Conservation (phyloP, 129 eudicot genomes). For the Artemisia tridentata region DNA sequence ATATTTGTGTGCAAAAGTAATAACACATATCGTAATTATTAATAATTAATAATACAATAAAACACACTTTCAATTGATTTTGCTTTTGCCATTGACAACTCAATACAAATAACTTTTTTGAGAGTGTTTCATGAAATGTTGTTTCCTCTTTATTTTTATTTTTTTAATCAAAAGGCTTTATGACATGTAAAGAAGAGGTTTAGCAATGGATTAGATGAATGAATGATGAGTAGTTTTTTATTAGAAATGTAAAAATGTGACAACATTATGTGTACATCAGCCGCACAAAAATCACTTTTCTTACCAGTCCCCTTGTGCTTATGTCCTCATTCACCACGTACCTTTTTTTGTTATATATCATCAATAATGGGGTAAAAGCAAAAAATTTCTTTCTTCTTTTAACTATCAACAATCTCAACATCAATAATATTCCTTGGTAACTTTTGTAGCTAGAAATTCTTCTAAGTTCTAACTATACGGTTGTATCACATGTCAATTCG, state of each 20-base stretch:
- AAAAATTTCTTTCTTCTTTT: neutral
- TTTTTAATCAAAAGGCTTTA: neutral
- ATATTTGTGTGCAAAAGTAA: too few species aligned
- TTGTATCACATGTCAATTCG: too few species aligned
- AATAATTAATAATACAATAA: too few species aligned
- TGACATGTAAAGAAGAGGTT: conserved; percentile 21
- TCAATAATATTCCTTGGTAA: too few species aligned
- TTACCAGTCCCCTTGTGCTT: conserved; percentile 19
- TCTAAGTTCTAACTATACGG: too few species aligned
- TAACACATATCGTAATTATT: too few species aligned
- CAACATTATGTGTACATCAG: conserved; percentile 25
- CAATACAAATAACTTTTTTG: too few species aligned
- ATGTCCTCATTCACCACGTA: conserved; percentile 21
- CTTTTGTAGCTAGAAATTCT: too few species aligned
- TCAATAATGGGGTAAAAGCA: neutral
- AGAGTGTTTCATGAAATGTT: too few species aligned
- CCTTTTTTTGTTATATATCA: conserved; percentile 18
- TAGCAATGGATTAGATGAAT: neutral
- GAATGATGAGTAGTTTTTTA: neutral
- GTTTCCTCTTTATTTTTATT: too few species aligned
- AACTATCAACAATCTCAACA: neutral
- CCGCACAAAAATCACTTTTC: conserved; percentile 17
- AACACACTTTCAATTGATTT: too few species aligned
- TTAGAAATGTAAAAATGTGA: conserved; percentile 9
- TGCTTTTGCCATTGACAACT: too few species aligned